A percentile compares a stretch with the other conserved stretches of the same genome.
These are phyloP conservation scores for Candida andamanensis DNA, from an alignment of 805 yeast genomes.

Conservation along the genomic window DNA sequence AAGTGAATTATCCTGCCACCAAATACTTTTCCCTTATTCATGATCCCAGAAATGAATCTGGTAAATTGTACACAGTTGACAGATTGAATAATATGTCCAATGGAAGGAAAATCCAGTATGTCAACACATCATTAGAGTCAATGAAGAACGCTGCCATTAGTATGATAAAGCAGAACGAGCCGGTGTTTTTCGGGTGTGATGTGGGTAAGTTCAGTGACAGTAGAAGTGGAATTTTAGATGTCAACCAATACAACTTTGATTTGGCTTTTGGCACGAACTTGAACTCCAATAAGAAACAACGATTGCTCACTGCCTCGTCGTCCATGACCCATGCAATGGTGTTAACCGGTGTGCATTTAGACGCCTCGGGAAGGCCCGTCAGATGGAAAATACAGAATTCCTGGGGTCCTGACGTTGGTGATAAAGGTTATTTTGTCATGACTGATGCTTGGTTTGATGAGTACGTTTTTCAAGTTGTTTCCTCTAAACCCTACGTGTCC, in stretches of 20 bases:
- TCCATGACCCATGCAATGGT: conserved; percentile 91
- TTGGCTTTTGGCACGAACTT: conserved; percentile 48
- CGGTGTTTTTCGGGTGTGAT: conserved; percentile 85
- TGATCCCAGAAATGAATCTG: conserved; percentile 75
- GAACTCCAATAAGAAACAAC: conserved; percentile 56
- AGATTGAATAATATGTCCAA: conserved; percentile 69
- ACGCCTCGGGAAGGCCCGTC: conserved; percentile 39
- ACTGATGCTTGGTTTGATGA: conserved; percentile 42
- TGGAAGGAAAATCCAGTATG: conserved; percentile 65
- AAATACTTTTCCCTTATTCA: conserved; percentile 64
- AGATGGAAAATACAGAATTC: conserved; percentile 44
- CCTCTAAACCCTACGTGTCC: conserved; percentile 32
- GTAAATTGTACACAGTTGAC: conserved; percentile 62
- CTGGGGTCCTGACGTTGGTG: conserved; percentile 39
- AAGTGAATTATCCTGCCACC: conserved; percentile 48
- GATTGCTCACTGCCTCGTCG: conserved; percentile 66
- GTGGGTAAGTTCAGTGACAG: conserved; percentile 74
- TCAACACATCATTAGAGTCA: conserved; percentile 58
- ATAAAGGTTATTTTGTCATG: conserved; percentile 39
- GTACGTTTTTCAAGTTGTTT: conserved; percentile 39
- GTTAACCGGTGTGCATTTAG: conserved; percentile 75
- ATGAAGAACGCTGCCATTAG: conserved; percentile 59
- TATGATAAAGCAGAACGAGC: conserved; percentile 66
- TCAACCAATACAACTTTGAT: conserved; percentile 61
- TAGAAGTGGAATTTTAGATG: conserved; percentile 66